phyloP scores from a whole-genome alignment of 495 filamentous ascomycete species.

The Filosporella fistucella region DNA sequence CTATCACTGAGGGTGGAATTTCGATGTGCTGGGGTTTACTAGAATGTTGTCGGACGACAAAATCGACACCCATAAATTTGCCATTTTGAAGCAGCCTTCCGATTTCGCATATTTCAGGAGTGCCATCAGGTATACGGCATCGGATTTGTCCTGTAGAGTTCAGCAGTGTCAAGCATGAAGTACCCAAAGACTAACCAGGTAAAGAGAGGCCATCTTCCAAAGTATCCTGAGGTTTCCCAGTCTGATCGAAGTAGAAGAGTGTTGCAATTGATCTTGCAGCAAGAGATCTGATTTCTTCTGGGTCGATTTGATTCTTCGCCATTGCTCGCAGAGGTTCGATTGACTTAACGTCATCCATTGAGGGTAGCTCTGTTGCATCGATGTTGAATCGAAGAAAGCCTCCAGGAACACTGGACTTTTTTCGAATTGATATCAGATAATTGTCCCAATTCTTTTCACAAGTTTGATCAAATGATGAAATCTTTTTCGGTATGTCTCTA shows the following conservation, averaged over 20 bases:
- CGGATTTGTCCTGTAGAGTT: neutral
- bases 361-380: neutral
- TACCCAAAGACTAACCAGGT: neutral
- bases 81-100: neutral
- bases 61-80: neutral
- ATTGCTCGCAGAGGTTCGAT: neutral
- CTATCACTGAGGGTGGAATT: neutral
- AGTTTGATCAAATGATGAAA: neutral
- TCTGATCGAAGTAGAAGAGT: neutral
- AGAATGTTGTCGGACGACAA: neutral
- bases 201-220: neutral
- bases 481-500: neutral
- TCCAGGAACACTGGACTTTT: neutral
- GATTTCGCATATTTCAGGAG: neutral
- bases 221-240: neutral
- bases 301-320: neutral
- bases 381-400: neutral
- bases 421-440: neutral
- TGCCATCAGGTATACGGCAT: neutral
- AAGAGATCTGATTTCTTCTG: neutral
- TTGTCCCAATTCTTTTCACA: neutral
- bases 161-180: neutral
- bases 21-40: neutral
- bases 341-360: neutral
- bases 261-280: neutral